A percentile compares a stretch with the other conserved stretches of the same genome.
Evolutionary conservation across 345 rosid species (phyloP).

Genomic region (Lagerstroemia speciosa): DNA sequence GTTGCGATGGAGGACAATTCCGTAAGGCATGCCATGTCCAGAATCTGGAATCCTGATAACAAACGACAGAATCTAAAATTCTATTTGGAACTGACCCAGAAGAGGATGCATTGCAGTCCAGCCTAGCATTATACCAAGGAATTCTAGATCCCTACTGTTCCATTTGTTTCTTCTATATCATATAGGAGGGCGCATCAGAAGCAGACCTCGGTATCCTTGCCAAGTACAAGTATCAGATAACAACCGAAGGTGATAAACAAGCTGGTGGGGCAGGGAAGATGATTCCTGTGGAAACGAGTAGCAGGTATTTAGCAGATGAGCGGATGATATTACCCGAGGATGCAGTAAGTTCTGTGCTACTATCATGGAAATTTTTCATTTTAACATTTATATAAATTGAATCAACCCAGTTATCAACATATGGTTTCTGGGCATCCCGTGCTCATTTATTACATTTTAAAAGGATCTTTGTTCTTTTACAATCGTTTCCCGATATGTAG

Average conservation of each 20-base stretch:
- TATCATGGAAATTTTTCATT: too few relatives aligned
- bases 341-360: conserved; percentile 87
- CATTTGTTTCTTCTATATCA: background rate
- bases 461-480: too few relatives aligned
- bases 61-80: background rate
- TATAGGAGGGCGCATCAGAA: conserved; percentile 93
- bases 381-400: too few relatives aligned
- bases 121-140: background rate
- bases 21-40: background rate
- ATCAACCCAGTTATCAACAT: too few relatives aligned
- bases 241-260: conserved; percentile 41
- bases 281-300: conserved; percentile 57
- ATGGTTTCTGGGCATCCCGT: too few relatives aligned
- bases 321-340: conserved; percentile 71
- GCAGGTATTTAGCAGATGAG: conserved; percentile 52
- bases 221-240: conserved; percentile 59
- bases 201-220: conserved; percentile 88
- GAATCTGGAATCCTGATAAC: background rate
- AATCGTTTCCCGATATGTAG: too few relatives aligned
- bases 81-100: background rate
- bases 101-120: background rate
- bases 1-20: background rate
- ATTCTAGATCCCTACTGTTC: background rate
- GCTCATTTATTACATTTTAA: too few relatives aligned
- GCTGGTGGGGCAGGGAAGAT: conserved; percentile 68